phyloP scores from a whole-genome alignment of 768 basidiomycete species.

The Psilocybe tampanensis region DNA sequence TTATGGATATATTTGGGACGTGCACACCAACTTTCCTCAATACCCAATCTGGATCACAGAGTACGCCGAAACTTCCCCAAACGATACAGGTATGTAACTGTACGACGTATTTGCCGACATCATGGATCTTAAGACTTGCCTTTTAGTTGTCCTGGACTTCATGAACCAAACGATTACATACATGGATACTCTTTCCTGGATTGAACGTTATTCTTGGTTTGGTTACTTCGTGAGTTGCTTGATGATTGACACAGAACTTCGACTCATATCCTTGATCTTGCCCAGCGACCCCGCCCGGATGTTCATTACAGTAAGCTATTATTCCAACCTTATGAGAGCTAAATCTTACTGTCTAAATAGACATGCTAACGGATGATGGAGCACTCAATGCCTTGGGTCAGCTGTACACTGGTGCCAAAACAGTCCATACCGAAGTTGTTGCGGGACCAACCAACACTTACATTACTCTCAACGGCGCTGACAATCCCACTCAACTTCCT shows the following conservation, averaged over 20 bases:
- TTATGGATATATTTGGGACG: constrained; percentile 54
- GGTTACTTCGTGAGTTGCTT: constrained; percentile 32
- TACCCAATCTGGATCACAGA: constrained; percentile 68
- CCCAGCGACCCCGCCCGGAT: constrained; percentile 42
- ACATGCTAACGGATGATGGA: constrained; percentile 45
- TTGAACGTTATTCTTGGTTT: constrained; percentile 71
- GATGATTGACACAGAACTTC: background rate
- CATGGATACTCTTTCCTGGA: constrained; percentile 56
- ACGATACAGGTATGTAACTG: constrained; percentile 35
- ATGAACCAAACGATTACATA: constrained; percentile 59
- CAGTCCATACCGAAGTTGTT: constrained; percentile 40
- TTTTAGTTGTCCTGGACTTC: constrained; percentile 49
- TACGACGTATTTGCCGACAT: background rate
- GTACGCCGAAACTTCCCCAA: constrained; percentile 56
- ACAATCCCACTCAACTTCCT: constrained; percentile 35
- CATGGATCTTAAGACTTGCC: background rate
- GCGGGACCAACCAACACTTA: constrained; percentile 29
- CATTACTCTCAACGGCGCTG: constrained; percentile 36
- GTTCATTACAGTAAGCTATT: constrained; percentile 42
- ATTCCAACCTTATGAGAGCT: background rate
- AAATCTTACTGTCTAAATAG: constrained; percentile 24
- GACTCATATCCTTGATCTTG: background rate
- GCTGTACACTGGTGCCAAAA: constrained; percentile 48
- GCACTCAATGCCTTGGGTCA: constrained; percentile 47
- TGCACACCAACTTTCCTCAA: constrained; percentile 51